A percentile compares a stretch with the other conserved stretches of the same genome.
Conservation (phyloP, 345 rosid genomes). For the Populus euphratica region DNA sequence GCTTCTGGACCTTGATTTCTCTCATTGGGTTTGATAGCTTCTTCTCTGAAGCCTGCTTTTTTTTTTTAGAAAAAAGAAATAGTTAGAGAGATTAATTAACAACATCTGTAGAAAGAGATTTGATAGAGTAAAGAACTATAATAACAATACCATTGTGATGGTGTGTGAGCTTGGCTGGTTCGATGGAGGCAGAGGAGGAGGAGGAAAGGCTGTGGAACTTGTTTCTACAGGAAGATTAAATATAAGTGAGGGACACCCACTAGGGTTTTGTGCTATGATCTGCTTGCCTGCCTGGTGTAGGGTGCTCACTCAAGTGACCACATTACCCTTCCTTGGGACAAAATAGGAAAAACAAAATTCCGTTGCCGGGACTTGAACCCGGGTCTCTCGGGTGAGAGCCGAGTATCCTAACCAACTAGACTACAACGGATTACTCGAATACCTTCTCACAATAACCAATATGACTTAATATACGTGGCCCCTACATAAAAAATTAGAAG, state of each 20-base stretch:
- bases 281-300: neutral
- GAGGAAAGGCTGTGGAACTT: neutral
- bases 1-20: constrained; percentile 88
- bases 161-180: neutral
- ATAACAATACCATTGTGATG: neutral
- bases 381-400: constrained; percentile 71
- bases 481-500: no score
- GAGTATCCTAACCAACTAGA: constrained; percentile 69
- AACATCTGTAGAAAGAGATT: no score
- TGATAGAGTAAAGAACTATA: neutral
- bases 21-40: constrained; percentile 84
- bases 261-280: constrained; percentile 7
- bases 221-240: neutral
- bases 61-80: neutral
- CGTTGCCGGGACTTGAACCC: constrained; percentile 69
- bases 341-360: neutral
- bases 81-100: neutral
- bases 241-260: neutral
- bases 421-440: constrained; percentile 17
- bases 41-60: constrained; percentile 68
- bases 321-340: neutral
- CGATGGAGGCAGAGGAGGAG: neutral
- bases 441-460: accelerated
- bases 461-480: no score
- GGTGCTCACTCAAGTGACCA: neutral